Conservation (phyloP, 1,139 yeast genomes). For the Pichia sp. region DNA sequence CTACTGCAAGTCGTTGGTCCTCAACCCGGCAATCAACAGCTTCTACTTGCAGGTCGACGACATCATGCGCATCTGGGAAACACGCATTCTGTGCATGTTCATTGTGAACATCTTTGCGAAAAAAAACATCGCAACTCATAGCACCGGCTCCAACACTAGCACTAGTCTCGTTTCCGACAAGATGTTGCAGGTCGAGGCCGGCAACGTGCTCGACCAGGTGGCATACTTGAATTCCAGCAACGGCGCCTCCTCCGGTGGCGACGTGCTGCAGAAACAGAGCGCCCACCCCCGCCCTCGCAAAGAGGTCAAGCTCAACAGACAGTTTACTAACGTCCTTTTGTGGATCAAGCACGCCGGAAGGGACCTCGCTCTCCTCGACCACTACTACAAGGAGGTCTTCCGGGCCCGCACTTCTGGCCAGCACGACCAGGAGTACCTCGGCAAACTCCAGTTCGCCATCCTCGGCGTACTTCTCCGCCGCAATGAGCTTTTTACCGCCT, state of each 20-base stretch:
- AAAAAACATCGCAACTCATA: not conserved
- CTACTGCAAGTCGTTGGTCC: slow-evolving; percentile 26
- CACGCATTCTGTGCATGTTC: slow-evolving; percentile 30
- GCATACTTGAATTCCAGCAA: not conserved
- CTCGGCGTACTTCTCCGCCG: slow-evolving; percentile 1
- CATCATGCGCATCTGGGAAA: slow-evolving; percentile 33
- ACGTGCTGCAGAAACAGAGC: not conserved
- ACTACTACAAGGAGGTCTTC: slow-evolving; percentile 30
- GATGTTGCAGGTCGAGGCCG: slow-evolving; percentile 11
- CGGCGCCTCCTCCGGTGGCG: not conserved
- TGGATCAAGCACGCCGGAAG: slow-evolving; percentile 31
- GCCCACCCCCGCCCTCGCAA: not conserved
- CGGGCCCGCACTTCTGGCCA: slow-evolving; percentile 8
- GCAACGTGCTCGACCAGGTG: slow-evolving; percentile 18
- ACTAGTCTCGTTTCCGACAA: slow-evolving; percentile 10
- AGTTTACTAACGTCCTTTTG: slow-evolving; percentile 13
- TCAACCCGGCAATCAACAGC: slow-evolving; percentile 22
- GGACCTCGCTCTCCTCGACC: slow-evolving; percentile 27
- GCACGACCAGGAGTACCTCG: slow-evolving; percentile 1
- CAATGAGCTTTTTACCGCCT: slow-evolving; percentile 3
- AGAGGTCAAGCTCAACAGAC: not conserved
- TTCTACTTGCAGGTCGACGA: slow-evolving; percentile 23
- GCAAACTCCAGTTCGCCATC: slow-evolving; percentile 2
- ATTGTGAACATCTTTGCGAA: slow-evolving; percentile 20
- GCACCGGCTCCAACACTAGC: not conserved